phyloP scores from a whole-genome alignment of 306 rosid species.

The Rosa rugosa region DNA sequence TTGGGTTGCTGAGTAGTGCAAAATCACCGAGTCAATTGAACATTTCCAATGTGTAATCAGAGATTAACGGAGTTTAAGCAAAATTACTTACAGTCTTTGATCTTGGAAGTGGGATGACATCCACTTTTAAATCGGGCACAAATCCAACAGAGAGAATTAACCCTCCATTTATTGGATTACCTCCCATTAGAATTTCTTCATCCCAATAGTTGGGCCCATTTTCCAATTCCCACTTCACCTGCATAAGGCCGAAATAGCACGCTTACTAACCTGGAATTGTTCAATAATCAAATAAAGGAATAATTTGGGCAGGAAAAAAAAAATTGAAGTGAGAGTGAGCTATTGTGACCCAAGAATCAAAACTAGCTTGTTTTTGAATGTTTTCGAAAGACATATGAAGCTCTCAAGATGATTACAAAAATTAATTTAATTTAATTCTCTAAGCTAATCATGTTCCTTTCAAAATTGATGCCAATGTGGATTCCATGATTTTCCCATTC shows the following conservation, averaged over 20 bases:
- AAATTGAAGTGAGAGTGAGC: neutral
- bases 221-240: slow-evolving; percentile 21
- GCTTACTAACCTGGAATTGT: neutral
- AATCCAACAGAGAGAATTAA: slow-evolving; percentile 51
- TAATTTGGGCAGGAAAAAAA: neutral
- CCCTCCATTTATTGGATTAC: slow-evolving; percentile 31
- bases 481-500: too few species aligned
- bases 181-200: neutral
- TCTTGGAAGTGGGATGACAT: slow-evolving; percentile 41
- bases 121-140: slow-evolving; percentile 60
- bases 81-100: slow-evolving; percentile 24
- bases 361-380: neutral
- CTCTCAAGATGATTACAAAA: neutral
- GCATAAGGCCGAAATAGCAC: neutral
- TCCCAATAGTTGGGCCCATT: neutral
- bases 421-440: neutral
- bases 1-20: neutral
- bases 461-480: too few species aligned
- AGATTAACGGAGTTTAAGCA: neutral
- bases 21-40: neutral
- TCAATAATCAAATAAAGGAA: neutral
- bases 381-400: neutral
- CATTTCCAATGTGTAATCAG: neutral
- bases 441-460: too few species aligned
- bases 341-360: neutral